Base-by-base conservation (phyloP, 208 protist species). In the Endotrypanum monterogeii region DNA sequence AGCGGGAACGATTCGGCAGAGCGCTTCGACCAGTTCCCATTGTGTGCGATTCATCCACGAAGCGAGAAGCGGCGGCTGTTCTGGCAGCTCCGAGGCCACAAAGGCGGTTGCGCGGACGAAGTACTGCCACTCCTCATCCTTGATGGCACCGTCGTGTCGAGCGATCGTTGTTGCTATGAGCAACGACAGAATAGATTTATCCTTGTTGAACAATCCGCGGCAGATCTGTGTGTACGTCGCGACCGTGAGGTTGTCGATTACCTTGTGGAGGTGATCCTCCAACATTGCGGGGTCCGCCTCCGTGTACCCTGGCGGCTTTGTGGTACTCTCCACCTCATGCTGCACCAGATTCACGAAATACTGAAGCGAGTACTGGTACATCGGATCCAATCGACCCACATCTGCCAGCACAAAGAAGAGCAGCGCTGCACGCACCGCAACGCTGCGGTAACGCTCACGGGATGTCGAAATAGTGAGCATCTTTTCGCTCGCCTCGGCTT, bases 321-420 rank as follows among this genome's bases (percentile, higher is more conserved):
- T 76, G 18, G 90, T 96, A 28, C 83, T 82, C 52, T 93, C 83
- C 35, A 99, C 85, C 71, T 92, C 89, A 58, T 89, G 73, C 67
- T 91, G 86, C 72, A 99, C 98, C 48, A 99, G 88, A 57, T 97
- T 96, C 25, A 94, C 93, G 79, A 99, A 99, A 85, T 98, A 99
- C 70, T 98, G 92, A 48, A 99, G 86, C 30, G 98, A 99, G 87
- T 99, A 99, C 89, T 99, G 97, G 82, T 99, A 99, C 98, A 99
- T 99, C 32, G 98, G 98, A 83, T 99, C 98, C 70, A 99, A 97
- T 30, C 91, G 84, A 25, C 90, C 82, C 54, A 99, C 86, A 73
- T 98, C 93, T 6, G 98, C 89, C 3, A 98, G 83, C 54, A 95
- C 91, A 82, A 99, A 99, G 86, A 98, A 99, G n/a, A 99, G 85